phyloP scores from a whole-genome alignment of 2,329 filamentous ascomycete species.

The Aurifilum marmelostoma region DNA sequence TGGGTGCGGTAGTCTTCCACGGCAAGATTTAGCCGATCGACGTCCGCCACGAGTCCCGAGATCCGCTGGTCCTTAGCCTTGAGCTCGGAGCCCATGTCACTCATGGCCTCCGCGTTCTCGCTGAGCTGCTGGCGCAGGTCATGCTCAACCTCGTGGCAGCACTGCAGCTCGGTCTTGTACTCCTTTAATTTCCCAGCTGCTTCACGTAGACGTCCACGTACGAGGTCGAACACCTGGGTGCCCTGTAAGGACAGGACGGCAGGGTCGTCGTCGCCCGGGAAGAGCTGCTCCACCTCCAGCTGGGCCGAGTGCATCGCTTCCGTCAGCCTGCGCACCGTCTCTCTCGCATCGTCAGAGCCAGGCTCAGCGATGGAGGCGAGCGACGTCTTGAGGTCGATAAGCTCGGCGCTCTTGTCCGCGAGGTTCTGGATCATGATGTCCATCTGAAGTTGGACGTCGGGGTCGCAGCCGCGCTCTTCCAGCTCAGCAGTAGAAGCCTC shows the following conservation, averaged over 20 bases:
- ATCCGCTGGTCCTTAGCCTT: conserved; percentile 13
- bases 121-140: not conserved
- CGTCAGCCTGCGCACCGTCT: conserved; percentile 4
- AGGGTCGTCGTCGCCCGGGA: not conserved
- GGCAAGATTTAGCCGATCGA: conserved; percentile 2
- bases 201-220: conserved; percentile 15
- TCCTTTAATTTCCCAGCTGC: not conserved
- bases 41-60: conserved; percentile 1
- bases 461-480: conserved; percentile 2
- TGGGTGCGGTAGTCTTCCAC: not conserved
- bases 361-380: conserved; percentile 8
- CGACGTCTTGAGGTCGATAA: conserved; percentile 10
- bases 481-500: not conserved
- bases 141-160: not conserved
- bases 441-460: conserved; percentile 23
- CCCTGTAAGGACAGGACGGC: not conserved
- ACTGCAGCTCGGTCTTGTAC: not conserved
- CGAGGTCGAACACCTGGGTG: not conserved
- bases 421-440: conserved; percentile 28
- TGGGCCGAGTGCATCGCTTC: conserved; percentile 18
- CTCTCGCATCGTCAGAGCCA: not conserved
- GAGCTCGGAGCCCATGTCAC: not conserved
- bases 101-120: not conserved
- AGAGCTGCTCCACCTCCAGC: conserved; percentile 8
- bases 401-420: conserved; percentile 21